Base-by-base conservation (phyloP, 2,329 filamentous ascomycete genomes). In the Septoria petroselini region DNA sequence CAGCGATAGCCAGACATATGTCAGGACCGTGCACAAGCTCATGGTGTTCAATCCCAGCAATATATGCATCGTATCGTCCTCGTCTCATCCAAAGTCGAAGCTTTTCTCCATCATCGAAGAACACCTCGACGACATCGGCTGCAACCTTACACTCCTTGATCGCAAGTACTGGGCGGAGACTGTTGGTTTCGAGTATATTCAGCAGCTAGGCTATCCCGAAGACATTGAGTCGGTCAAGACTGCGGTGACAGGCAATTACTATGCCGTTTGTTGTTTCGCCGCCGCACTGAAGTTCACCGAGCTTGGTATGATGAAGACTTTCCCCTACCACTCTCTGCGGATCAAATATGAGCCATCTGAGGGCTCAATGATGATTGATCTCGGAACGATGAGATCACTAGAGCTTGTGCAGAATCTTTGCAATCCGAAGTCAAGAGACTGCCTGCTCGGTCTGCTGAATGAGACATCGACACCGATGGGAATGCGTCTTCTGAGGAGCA, bases 301-400 rank as follows among this genome's bases (percentile, higher is more conserved):
- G 50, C 69, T 85, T 1, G 80, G 82, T 5, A 76, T 89, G 53
- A 76, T 76, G 3, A 76, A 85, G 52, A 81, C 77, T 0, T 93
- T 95, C 64, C 77, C 82, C 3, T 75, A 78, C n/a, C 85, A 93
- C 65, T 91, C 91, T 15, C 78, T 97, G 25, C 82, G 89, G 3
- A 85, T 97, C 63, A 85, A 83, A 55, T 96, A 95, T 59, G 85
- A 91, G 62, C 86, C 90, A 1, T 90, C 89, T 0, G 88, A 95
- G 64, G 87, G 91, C 18, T 88, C 89, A 0, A 95, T 97, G 91
- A 88, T 95, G 80, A 94, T 97, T 60, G 91, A 96, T 62, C 77
- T 93, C 2, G 85, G 88, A 0, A 95, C 91, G 0, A 88, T 96
- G 21, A 79, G 84, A 30, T 89, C 89, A 0, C 75, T 98, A 2